Conservation (phyloP, 1,139 yeast genomes). For the Pichia sp. region DNA sequence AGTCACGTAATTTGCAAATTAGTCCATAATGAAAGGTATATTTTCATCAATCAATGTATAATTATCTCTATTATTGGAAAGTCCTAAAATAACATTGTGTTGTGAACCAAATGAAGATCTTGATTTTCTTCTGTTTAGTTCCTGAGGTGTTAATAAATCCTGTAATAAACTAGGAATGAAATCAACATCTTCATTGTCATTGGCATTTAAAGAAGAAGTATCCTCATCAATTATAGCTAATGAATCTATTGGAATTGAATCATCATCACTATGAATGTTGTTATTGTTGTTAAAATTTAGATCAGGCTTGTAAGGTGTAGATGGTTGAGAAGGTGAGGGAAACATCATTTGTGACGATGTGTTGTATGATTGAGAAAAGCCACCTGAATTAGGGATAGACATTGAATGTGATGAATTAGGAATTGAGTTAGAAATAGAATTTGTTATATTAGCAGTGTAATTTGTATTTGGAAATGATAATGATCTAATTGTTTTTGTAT, state of each 20-base stretch:
- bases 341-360: conserved; percentile 4
- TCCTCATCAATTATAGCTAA: neutral
- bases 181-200: conserved; percentile 42
- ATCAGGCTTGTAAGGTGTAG: neutral
- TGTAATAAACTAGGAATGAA: conserved; percentile 70
- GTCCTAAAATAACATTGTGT: neutral
- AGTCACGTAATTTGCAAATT: neutral
- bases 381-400: neutral
- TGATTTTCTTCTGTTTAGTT: conserved; percentile 58
- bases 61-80: neutral
- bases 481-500: conserved; percentile 1
- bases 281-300: conserved; percentile 13
- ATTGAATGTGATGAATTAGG: neutral
- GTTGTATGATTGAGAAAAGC: neutral
- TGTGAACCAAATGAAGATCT: conserved; percentile 29
- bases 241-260: conserved; percentile 2
- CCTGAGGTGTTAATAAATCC: conserved; percentile 75
- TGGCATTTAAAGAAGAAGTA: conserved; percentile 3
- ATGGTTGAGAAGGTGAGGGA: neutral
- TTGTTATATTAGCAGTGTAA: neutral
- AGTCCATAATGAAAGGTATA: conserved; percentile 21
- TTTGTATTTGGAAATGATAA: conserved; percentile 3
- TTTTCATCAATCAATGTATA: conserved; percentile 19
- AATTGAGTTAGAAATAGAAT: neutral
- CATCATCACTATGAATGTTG: conserved; percentile 20